Percentiles rank a stretch among this genome's conserved stretches.
These are phyloP conservation scores for Phytophthora sp. DNA, from an alignment of 352 stramenopile species.

Conservation along the genomic window DNA sequence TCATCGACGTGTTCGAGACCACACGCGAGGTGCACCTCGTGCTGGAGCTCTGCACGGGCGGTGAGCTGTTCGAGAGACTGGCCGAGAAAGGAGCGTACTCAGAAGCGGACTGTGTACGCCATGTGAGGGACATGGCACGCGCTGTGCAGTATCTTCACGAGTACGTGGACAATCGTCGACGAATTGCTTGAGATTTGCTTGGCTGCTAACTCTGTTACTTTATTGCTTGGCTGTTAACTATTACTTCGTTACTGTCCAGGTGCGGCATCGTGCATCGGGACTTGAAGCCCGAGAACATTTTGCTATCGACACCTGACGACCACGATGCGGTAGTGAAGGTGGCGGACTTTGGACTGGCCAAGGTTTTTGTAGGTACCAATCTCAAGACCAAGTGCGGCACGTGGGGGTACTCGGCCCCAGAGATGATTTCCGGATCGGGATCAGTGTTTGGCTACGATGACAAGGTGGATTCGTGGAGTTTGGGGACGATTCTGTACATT, in stretches of 20 bases:
- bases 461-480: constrained; percentile 89
- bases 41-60: constrained; percentile 81
- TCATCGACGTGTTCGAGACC: constrained; percentile 85
- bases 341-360: constrained; percentile 88
- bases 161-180: constrained; percentile 30
- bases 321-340: constrained; percentile 72
- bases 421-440: constrained; percentile 85
- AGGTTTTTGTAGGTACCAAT: constrained; percentile 70
- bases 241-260: constrained; percentile 27
- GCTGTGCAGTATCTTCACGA: constrained; percentile 80
- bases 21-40: constrained; percentile 78
- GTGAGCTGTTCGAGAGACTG: constrained; percentile 83
- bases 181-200: no score
- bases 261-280: constrained; percentile 85
- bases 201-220: background rate
- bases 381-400: constrained; percentile 86
- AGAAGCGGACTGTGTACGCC: constrained; percentile 79
- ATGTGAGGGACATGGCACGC: constrained; percentile 70
- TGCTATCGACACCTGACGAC: constrained; percentile 72
- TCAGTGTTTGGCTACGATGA: constrained; percentile 78
- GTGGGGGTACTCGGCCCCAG: constrained; percentile 81
- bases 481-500: constrained; percentile 90
- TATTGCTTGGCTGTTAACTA: background rate
- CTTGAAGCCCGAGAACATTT: constrained; percentile 86
- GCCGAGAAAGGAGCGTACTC: constrained; percentile 84